phyloP scores from a whole-genome alignment of 164 flowering plant species.

The grape (Vitis vinifera) region DNA sequence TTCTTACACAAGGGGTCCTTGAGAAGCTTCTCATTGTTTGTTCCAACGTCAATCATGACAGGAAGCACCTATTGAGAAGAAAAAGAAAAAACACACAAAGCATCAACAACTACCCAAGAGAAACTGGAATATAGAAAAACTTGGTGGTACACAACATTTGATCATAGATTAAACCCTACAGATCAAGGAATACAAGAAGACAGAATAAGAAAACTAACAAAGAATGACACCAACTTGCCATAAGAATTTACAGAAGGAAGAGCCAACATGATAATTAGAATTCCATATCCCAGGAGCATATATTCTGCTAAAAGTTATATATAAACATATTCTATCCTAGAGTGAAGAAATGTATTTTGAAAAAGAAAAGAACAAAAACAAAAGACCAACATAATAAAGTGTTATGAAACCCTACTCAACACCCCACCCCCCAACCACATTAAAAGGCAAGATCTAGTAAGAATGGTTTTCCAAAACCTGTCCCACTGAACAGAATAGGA shows the following conservation, averaged over 20 bases:
- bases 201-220: neutral
- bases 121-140: neutral
- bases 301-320: no score
- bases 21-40: conserved; percentile 92
- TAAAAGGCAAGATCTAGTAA: no score
- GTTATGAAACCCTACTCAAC: no score
- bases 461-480: no score
- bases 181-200: neutral
- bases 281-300: no score
- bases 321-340: no score
- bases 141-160: neutral
- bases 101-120: neutral
- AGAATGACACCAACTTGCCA: neutral
- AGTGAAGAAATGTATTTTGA: no score
- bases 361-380: no score
- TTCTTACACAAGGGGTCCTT: conserved; percentile 84
- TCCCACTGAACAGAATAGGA: no score
- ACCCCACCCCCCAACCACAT: no score
- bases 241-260: neutral
- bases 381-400: no score
- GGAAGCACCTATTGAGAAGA: conserved; percentile 73
- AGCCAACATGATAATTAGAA: no score
- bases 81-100: neutral
- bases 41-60: conserved; percentile 98
- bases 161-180: neutral